A percentile compares a stretch with the other conserved stretches of the same genome.
phyloP scores from a whole-genome alignment of 176 grass and related monocot genomes.

The Saccharum officinarum region DNA sequence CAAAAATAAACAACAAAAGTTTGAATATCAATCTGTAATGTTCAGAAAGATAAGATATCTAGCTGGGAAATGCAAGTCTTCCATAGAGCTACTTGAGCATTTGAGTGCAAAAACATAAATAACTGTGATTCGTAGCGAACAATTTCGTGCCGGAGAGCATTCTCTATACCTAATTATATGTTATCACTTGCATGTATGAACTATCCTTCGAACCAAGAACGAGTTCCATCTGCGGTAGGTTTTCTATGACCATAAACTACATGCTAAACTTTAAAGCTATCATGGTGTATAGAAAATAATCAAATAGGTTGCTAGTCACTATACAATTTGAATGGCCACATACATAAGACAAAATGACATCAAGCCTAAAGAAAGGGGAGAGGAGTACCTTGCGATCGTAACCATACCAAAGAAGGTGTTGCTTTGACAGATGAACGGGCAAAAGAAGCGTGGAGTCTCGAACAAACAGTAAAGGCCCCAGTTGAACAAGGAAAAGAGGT shows the following conservation, averaged over 20 bases:
- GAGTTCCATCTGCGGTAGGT: neutral
- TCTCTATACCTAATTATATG: neutral
- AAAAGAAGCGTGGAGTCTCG: slow-evolving; percentile 91
- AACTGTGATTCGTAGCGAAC: neutral
- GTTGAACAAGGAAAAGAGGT: slow-evolving; percentile 87
- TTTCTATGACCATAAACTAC: neutral
- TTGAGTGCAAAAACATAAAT: neutral
- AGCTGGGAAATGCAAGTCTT: neutral
- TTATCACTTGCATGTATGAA: neutral
- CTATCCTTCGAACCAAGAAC: neutral
- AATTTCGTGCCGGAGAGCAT: neutral
- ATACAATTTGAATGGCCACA: neutral
- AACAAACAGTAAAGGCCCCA: slow-evolving; percentile 88
- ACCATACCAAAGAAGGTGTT: slow-evolving; percentile 98
- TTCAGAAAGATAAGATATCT: neutral
- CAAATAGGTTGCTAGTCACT: neutral
- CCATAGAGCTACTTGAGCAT: neutral
- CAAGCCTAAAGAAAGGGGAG: neutral
- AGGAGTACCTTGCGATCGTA: slow-evolving; percentile 86
- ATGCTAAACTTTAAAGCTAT: neutral
- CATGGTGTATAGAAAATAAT: slow-evolving; percentile 7
- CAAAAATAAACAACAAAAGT: neutral
- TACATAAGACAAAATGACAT: neutral
- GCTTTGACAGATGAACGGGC: slow-evolving; percentile 93
- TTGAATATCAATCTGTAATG: neutral